Conservation (phyloP, 78 protist genomes). For the slime mould (Dictyostelium discoideum) region dicty_2.7 NC_007091.3:4429001-4429500, state of each 20-base stretch:
- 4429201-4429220: background rate
- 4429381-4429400: background rate
- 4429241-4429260: slow-evolving; percentile 76
- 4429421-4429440: no score
- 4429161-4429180: background rate
- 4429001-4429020: slow-evolving; percentile 31
- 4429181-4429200: no score
- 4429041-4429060: slow-evolving; percentile 75
- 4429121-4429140: slow-evolving; percentile 72
- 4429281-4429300: slow-evolving; percentile 80
- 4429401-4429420: background rate
- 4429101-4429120: slow-evolving; percentile 74
- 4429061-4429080: slow-evolving; percentile 72
- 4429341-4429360: background rate
- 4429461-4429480: background rate
- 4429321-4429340: background rate
- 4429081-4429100: slow-evolving; percentile 64
- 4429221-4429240: background rate
- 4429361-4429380: background rate
- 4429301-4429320: slow-evolving; percentile 72
- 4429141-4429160: slow-evolving; percentile 70
- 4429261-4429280: slow-evolving; percentile 68
- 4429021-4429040: slow-evolving; percentile 73
- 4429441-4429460: no score
- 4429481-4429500: background rate